These are phyloP conservation scores for Podochytrium sp. DNA, from an alignment of 192 early-diverging fungal species.

Conservation along the genomic window DNA sequence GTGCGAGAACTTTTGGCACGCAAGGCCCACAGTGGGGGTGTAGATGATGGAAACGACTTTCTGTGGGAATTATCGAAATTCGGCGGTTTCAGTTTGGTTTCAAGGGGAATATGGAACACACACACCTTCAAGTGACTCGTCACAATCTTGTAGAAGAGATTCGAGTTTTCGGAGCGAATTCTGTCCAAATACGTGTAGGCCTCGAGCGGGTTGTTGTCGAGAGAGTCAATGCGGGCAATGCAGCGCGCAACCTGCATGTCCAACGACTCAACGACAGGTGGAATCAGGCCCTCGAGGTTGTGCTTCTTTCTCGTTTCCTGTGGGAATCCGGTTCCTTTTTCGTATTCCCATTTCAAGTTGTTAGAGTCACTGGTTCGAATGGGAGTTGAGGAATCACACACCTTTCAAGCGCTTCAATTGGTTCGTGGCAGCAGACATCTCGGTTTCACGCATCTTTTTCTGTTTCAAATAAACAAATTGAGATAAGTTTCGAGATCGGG, in stretches of 20 bases:
- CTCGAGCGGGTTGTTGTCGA: slow-evolving; percentile 63
- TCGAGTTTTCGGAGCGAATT: slow-evolving; percentile 77
- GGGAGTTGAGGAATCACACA: too few relatives aligned
- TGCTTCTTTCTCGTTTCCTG: background rate
- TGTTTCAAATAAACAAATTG: too few relatives aligned
- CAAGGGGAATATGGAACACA: background rate
- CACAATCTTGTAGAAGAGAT: slow-evolving; percentile 84
- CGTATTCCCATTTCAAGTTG: too few relatives aligned
- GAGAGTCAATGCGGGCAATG: slow-evolving; percentile 55
- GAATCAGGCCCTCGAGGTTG: slow-evolving; percentile 35
- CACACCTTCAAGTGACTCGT: slow-evolving; percentile 58
- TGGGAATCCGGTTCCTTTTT: slow-evolving; percentile 2
- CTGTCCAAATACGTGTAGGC: slow-evolving; percentile 86
- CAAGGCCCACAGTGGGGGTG: slow-evolving; percentile 52
- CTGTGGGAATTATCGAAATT: background rate
- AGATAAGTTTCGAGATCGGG: too few relatives aligned
- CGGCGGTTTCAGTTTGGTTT: background rate
- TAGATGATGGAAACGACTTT: slow-evolving; percentile 38
- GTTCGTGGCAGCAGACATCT: too few relatives aligned
- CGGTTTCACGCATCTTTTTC: too few relatives aligned
- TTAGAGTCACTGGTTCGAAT: too few relatives aligned
- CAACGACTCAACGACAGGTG: slow-evolving; percentile 81
- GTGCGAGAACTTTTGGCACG: slow-evolving; percentile 86
- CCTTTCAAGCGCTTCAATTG: too few relatives aligned
- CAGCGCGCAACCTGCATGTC: slow-evolving; percentile 71